Evolutionary conservation across 768 basidiomycete genomes (phyloP), one percentile per base, ranked within the genome.

Genomic region (Guyanaporus albipodus): DNA sequence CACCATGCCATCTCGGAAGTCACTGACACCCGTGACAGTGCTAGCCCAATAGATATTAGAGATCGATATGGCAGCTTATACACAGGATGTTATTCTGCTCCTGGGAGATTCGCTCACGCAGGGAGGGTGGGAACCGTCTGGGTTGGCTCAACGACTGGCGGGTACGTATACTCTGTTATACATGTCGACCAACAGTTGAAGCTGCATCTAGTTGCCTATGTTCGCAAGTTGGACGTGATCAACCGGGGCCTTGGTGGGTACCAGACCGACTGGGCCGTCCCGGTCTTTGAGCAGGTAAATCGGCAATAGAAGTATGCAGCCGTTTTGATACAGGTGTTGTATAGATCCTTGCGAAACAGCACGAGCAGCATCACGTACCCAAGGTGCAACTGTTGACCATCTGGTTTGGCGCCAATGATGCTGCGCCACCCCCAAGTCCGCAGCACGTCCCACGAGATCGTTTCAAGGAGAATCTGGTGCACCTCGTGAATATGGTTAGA

Each of bases 401-500:
- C 59, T 96, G 91, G 91, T 88, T 89, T 50, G 92, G 92, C 38
- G 83, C 84, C 14, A 97, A 97, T 67, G 93, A 97, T 63, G 80
- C 93, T 6, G 80, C 78, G 54, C 71, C 88, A 40, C 64, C 68
- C 23, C 77, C 77, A 0, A 80, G 76, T 17, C 67, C 72, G 14
- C 93, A 95, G 59, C 85, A 91, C 60, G 86, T 94, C 35, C 85
- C 91, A 4, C 67, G 88, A 22, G 65, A 71, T 17, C 70, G 72
- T 38, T 95, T 81, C 72, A 74, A 69, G 27, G 62, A 67, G 40
- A 93, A 93, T 60, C 68, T 95, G 35, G 63, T 63, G 38, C 64
- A 72, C 23, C 78, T 94, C 57, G 69, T 94, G 48, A 58, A 73
- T 29, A 71, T 83, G 61, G 73, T 91, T 37, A 78, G 71, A 39